A percentile compares a stretch with the other conserved stretches of the same genome.
These are phyloP conservation scores for Calonectria pseudoreteaudii DNA, from an alignment of 2,329 filamentous ascomycete genomes.

Conservation along the genomic window DNA sequence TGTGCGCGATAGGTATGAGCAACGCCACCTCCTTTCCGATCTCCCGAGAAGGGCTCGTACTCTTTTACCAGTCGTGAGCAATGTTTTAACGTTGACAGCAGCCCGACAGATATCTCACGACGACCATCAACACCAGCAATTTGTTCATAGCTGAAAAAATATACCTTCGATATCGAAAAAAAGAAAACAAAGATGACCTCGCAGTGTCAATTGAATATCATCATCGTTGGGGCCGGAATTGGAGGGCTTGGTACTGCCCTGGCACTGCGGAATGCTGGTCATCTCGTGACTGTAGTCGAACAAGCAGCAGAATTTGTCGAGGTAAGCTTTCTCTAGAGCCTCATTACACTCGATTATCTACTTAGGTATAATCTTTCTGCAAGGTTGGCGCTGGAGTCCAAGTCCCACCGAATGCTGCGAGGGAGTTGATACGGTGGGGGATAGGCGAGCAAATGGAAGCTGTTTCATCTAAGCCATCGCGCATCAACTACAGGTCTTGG, in stretches of 20 bases:
- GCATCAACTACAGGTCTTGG: slow-evolving; percentile 22
- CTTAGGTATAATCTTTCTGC: background rate
- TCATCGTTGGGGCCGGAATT: slow-evolving; percentile 23
- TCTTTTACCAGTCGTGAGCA: background rate
- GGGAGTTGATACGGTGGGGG: slow-evolving; percentile 23
- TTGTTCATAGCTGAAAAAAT: background rate
- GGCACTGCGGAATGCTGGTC: slow-evolving; percentile 11
- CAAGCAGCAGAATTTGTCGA: slow-evolving; percentile 22
- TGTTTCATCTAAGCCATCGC: slow-evolving; percentile 17
- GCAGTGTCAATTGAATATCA: slow-evolving; percentile 9
- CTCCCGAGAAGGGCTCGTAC: background rate
- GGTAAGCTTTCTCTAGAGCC: background rate
- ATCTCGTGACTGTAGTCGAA: slow-evolving; percentile 22
- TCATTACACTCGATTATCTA: background rate
- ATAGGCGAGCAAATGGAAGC: slow-evolving; percentile 17
- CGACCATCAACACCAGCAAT: background rate
- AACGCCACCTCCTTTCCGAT: background rate
- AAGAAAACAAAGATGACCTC: background rate
- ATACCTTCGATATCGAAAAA: background rate
- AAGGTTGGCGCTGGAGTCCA: slow-evolving; percentile 23
- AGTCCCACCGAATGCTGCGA: slow-evolving; percentile 19
- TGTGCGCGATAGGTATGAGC: no score
- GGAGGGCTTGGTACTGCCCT: slow-evolving; percentile 17
- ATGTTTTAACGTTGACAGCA: background rate
- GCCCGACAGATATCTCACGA: background rate